phyloP scores from a whole-genome alignment of 257 asterid species.

The Mitragyna speciosa region DNA sequence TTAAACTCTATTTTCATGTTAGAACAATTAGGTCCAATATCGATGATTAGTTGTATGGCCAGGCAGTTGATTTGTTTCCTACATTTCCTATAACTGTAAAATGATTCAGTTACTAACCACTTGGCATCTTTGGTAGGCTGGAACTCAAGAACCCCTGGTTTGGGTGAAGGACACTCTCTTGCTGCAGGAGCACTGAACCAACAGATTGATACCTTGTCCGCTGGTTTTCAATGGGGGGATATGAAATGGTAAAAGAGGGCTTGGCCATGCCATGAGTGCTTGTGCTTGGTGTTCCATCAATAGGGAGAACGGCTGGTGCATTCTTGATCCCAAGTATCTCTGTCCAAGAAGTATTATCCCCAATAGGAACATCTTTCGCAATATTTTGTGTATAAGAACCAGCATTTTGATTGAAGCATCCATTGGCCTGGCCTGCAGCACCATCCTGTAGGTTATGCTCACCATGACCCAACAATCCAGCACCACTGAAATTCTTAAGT shows the following conservation, averaged over 20 bases:
- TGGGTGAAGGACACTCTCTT: slow-evolving; percentile 25
- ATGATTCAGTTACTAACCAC: slow-evolving; percentile 41
- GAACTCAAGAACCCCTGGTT: slow-evolving; percentile 26
- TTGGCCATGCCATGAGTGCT: slow-evolving; percentile 10
- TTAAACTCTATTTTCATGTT: not conserved
- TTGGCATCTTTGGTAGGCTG: slow-evolving; percentile 38
- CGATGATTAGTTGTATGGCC: not conserved
- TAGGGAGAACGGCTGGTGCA: slow-evolving; percentile 9
- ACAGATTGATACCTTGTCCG: slow-evolving; percentile 20
- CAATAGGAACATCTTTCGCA: slow-evolving; percentile 26
- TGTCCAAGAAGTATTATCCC: slow-evolving; percentile 35
- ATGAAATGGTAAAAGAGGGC: slow-evolving; percentile 27
- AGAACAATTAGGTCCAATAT: not conserved
- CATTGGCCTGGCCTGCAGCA: slow-evolving; percentile 13
- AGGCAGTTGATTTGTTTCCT: not conserved
- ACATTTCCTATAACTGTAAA: not conserved
- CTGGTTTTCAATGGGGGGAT: slow-evolving; percentile 35
- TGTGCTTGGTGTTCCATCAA: slow-evolving; percentile 23
- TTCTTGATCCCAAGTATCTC: slow-evolving; percentile 39
- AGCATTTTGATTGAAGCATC: slow-evolving; percentile 23
- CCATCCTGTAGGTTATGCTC: slow-evolving; percentile 9
- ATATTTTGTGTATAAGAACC: slow-evolving; percentile 25
- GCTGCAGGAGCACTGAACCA: slow-evolving; percentile 26
- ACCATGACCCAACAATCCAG: slow-evolving; percentile 13
- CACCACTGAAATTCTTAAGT: slow-evolving; percentile 19